A percentile compares a stretch with the other conserved stretches of the same genome.
Conservation (phyloP, 345 rosid species). For the Iberis pinnata region DNA sequence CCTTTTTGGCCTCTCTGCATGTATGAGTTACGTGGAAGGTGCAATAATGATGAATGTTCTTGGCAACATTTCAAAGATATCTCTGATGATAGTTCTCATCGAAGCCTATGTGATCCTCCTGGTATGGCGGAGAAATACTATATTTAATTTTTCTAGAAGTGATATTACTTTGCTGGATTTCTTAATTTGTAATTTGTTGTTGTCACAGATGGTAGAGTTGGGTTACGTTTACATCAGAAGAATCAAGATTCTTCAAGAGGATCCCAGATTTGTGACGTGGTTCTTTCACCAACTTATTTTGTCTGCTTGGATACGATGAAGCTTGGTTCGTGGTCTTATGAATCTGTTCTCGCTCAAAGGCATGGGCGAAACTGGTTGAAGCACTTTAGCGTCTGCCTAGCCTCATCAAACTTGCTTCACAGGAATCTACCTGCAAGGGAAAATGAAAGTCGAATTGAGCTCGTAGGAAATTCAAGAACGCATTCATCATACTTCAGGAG, state of each 20-base stretch:
- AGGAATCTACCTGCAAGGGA: slow-evolving; percentile 45
- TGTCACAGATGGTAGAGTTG: slow-evolving; percentile 48
- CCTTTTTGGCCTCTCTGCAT: slow-evolving; percentile 84
- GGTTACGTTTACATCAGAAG: slow-evolving; percentile 27
- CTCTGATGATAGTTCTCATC: slow-evolving; percentile 32
- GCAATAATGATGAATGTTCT: slow-evolving; percentile 87
- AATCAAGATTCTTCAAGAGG: slow-evolving; percentile 26
- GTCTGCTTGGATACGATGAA: slow-evolving; percentile 68
- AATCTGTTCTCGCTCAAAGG: slow-evolving; percentile 45
- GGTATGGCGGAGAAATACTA: slow-evolving; percentile 28
- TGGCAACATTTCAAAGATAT: slow-evolving; percentile 80
- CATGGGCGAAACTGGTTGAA: slow-evolving; percentile 60
- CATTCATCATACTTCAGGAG: slow-evolving; percentile 56
- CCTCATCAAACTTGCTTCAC: slow-evolving; percentile 46
- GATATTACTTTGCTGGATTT: slow-evolving; percentile 9
- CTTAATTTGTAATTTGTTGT: slow-evolving; percentile 18
- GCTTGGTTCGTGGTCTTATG: slow-evolving; percentile 42
- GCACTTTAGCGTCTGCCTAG: slow-evolving; percentile 60
- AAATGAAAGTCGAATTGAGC: slow-evolving; percentile 66
- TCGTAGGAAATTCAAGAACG: slow-evolving; percentile 48
- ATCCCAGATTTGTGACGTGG: slow-evolving; percentile 29
- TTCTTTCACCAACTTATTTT: slow-evolving; percentile 58
- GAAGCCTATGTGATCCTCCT: slow-evolving; percentile 33
- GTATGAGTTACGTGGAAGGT: slow-evolving; percentile 93
- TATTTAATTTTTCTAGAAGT: slow-evolving; percentile 3